These are phyloP conservation scores for Sporopachydermia lactativora DNA, from an alignment of 805 yeast genomes.

Conservation along the genomic window DNA sequence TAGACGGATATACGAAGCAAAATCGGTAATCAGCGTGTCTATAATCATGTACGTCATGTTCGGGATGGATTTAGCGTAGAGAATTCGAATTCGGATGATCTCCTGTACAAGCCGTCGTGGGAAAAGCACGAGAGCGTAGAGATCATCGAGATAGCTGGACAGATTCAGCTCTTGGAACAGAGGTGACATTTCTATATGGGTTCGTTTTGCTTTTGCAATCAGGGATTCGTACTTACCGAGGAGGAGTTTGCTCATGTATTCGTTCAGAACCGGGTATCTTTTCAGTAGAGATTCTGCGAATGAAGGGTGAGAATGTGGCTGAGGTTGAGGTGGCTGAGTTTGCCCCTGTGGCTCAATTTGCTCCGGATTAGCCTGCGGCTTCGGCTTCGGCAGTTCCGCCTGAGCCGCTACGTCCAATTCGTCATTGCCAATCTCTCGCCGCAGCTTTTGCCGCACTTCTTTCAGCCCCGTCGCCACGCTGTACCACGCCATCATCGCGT, in stretches of 20 bases:
- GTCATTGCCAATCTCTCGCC: constrained; percentile 75
- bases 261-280: constrained; percentile 24
- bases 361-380: not conserved
- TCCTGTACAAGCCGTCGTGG: constrained; percentile 75
- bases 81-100: constrained; percentile 55
- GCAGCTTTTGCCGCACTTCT: constrained; percentile 44
- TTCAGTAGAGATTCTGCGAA: constrained; percentile 76
- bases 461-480: constrained; percentile 58
- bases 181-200: constrained; percentile 47
- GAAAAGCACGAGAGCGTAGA: constrained; percentile 54
- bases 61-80: constrained; percentile 61
- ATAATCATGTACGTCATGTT: constrained; percentile 93
- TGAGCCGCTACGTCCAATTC: constrained; percentile 46
- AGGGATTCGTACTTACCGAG: constrained; percentile 42
- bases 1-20: constrained; percentile 58
- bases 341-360: not conserved
- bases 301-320: no score
- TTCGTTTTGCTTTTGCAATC: constrained; percentile 66
- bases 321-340: not conserved
- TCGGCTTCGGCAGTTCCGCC: no score
- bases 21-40: constrained; percentile 84
- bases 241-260: not conserved
- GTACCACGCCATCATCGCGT: constrained; percentile 76
- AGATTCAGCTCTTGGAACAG: constrained; percentile 54
- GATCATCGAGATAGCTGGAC: constrained; percentile 54